Base-by-base conservation (phyloP, 768 basidiomycete genomes). In the Trametes punicea region DNA sequence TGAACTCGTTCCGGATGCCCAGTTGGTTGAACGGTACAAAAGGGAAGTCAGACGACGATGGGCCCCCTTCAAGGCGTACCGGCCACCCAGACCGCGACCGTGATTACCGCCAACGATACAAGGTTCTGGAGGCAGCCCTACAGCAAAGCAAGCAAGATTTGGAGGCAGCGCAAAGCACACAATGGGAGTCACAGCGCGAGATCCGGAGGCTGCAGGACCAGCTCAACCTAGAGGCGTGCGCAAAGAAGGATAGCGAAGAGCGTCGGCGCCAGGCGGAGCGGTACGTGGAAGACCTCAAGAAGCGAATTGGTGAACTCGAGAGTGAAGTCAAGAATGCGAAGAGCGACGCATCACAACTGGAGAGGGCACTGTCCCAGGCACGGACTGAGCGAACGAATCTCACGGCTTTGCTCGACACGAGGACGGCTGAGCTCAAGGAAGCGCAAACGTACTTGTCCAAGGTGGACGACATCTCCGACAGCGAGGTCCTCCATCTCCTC, bases 361-460 rank as follows among this genome's bases (percentile, higher is more conserved):
- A 54, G 18, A 46, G 20, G 44, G 52, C 52, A 26, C 34, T 46
- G 16, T 10, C n/a, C 2, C 52, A 45, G n/a, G 26, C 26, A 31
- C 23, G 46, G 34, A 26, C 21, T 5, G 51, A 58, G 25, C 29
- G 21, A 10, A 23, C 30, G 29, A 33, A 58, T 11, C 30, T 47
- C 16, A 40, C 10, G 27, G 36, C 15, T 3, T 57, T 68, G 1
- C 54, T 74, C 34, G 65, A 67, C 13, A 65, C 71, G 39, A 73
- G 80, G 29, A 77, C 76, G 6, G 65, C 71, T 38, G 77, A 81
- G 61, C 72, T 77, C n/a, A 71, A 74, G 39, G 77, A 74, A 9
- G 75, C 74, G 10, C 78, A 78, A 61, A 72, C 69, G 47, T 82
- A 78, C 70, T 69, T 78, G 42, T 71, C 72, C 1, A 77, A 73